Percentiles rank a stretch among this genome's conserved stretches.
Conservation (phyloP, 768 basidiomycete genomes). For the Serendipita sp. region DNA sequence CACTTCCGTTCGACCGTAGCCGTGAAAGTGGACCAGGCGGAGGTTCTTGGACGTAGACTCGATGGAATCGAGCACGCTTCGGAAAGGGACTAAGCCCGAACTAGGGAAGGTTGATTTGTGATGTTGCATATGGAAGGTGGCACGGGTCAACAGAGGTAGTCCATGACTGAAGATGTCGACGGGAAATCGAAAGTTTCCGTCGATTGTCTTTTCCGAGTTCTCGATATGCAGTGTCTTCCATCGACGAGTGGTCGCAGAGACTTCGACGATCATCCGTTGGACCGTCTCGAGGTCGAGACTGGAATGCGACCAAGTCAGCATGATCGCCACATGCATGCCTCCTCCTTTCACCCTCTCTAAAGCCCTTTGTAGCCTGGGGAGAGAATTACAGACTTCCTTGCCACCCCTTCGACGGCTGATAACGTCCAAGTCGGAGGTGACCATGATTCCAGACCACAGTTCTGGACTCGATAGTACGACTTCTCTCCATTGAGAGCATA, state of each 20-base stretch:
- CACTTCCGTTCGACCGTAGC: not conserved
- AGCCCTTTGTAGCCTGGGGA: not conserved
- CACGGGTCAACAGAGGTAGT: not conserved
- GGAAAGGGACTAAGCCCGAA: not conserved
- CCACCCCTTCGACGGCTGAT: not conserved
- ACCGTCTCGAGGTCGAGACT: not conserved
- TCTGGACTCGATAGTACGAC: not conserved
- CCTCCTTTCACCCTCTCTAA: not conserved
- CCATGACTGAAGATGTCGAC: not conserved
- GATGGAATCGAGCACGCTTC: not conserved
- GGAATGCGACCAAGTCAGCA: not conserved
- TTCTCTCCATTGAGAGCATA: not conserved
- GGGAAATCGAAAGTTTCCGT: not conserved
- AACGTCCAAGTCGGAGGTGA: not conserved
- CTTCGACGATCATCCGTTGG: not conserved
- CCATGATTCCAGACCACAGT: not conserved
- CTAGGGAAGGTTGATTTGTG: not conserved
- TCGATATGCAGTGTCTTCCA: not conserved
- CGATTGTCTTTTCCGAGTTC: not conserved
- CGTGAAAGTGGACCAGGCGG: not conserved
- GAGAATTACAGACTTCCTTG: constrained; percentile 2
- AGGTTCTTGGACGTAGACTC: not conserved
- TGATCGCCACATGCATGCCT: not conserved
- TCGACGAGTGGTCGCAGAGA: not conserved
- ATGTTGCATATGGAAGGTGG: not conserved